Evolutionary conservation across 2,329 filamentous ascomycete genomes (phyloP).

Genomic region (Dothistroma septosporum): DNA sequence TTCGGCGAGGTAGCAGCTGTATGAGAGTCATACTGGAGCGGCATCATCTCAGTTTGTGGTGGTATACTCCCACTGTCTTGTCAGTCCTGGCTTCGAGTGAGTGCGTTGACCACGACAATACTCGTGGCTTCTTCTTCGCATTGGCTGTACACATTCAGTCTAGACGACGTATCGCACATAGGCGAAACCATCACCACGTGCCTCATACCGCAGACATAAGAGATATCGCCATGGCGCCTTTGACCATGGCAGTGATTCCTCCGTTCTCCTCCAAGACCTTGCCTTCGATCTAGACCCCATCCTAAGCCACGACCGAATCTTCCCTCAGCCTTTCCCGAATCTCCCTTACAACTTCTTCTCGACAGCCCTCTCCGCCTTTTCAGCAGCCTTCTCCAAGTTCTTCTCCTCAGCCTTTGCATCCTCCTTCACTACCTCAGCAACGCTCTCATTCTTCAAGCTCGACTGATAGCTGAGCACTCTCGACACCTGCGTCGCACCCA

Average conservation of each 20-base stretch:
- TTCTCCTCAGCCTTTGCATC: conserved; percentile 33
- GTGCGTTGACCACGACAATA: background rate
- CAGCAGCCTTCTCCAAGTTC: conserved; percentile 34
- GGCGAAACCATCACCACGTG: background rate
- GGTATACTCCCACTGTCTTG: background rate
- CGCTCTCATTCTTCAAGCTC: conserved; percentile 54
- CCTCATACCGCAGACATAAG: background rate
- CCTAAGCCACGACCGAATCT: background rate
- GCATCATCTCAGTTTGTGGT: background rate
- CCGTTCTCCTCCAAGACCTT: background rate
- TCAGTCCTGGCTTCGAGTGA: background rate
- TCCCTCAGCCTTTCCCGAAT: background rate
- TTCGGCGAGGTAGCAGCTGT: conserved; percentile 27
- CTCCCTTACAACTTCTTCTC: conserved; percentile 9
- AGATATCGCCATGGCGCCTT: background rate
- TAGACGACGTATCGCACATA: background rate
- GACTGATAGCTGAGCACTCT: conserved; percentile 68
- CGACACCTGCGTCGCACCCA: conserved; percentile 75
- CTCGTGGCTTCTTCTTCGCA: background rate
- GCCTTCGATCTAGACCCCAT: background rate
- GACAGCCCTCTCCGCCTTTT: conserved; percentile 38
- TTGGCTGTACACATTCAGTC: background rate
- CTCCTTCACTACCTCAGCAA: conserved; percentile 41
- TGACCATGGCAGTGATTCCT: background rate
- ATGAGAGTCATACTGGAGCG: background rate